Evolutionary conservation across 1,139 yeast genomes (phyloP).

Genomic region (Yamadazyma membranifaciens): DNA sequence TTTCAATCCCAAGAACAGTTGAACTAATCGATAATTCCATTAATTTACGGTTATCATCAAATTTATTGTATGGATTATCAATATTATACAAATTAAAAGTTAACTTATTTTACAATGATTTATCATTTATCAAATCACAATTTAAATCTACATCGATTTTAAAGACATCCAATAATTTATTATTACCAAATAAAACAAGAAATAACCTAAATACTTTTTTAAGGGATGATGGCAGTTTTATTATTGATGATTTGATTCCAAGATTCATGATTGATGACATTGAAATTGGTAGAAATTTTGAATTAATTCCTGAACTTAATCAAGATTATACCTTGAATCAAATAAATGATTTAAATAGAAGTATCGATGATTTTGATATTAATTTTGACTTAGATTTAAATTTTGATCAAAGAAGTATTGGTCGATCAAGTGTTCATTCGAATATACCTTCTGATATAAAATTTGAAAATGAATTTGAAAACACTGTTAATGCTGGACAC

Average conservation of each 20-base stretch:
- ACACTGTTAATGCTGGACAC: not conserved
- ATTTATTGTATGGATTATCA: constrained; percentile 56
- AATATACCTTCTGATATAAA: not conserved
- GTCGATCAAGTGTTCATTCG: not conserved
- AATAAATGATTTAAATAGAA: not conserved
- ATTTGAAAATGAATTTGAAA: not conserved
- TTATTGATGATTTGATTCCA: constrained; percentile 11
- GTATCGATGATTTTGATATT: not conserved
- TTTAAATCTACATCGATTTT: not conserved
- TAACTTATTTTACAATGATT: constrained; percentile 41
- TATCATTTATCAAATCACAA: constrained; percentile 12
- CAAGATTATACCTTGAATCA: not conserved
- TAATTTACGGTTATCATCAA: constrained; percentile 31
- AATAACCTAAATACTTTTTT: constrained; percentile 1
- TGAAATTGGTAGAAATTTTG: constrained; percentile 7
- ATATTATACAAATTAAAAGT: constrained; percentile 53
- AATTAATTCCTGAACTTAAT: not conserved
- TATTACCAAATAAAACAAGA: too few species aligned
- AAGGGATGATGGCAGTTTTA: constrained; percentile 6
- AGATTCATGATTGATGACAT: constrained; percentile 5
- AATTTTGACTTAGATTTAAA: constrained; percentile 10
- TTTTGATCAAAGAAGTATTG: constrained; percentile 2
- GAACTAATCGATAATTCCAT: constrained; percentile 26
- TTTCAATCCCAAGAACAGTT: constrained; percentile 51
- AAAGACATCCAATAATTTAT: not conserved